A percentile compares a stretch with the other conserved stretches of the same genome.
These are phyloP conservation scores for Phytophthora agathidicida DNA, from an alignment of 352 stramenopile species.

Conservation along the genomic window DNA sequence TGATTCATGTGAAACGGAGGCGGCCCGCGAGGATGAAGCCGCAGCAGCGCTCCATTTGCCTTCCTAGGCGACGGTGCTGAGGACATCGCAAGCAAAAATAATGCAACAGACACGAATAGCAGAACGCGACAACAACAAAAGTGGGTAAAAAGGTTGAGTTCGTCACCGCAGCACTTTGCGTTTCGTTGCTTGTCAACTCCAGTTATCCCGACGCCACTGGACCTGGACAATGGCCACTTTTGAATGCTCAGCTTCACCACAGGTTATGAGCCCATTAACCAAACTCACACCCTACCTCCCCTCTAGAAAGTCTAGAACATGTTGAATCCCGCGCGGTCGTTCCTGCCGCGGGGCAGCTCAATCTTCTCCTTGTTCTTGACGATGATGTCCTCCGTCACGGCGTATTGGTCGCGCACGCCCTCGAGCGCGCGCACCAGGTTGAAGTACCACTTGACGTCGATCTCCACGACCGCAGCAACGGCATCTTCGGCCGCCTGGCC, in stretches of 20 bases:
- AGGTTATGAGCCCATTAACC: slow-evolving; percentile 5
- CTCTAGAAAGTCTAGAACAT: slow-evolving; percentile 67
- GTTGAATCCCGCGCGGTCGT: slow-evolving; percentile 72
- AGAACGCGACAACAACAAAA: background rate
- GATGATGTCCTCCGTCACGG: slow-evolving; percentile 69
- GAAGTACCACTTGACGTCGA: slow-evolving; percentile 89
- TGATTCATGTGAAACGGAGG: slow-evolving; percentile 25
- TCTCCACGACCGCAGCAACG: slow-evolving; percentile 66
- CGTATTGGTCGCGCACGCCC: slow-evolving; percentile 80
- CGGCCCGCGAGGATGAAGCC: slow-evolving; percentile 27
- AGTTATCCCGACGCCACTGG: background rate
- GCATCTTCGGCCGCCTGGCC: slow-evolving; percentile 54
- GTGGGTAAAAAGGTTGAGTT: background rate
- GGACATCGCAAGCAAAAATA: slow-evolving; percentile 15
- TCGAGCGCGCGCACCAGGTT: slow-evolving; percentile 75
- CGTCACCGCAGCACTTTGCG: slow-evolving; percentile 5
- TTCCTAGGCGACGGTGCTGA: slow-evolving; percentile 21
- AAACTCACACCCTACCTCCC: background rate
- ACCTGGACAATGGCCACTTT: background rate
- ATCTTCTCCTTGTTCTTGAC: slow-evolving; percentile 88
- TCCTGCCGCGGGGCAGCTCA: slow-evolving; percentile 65
- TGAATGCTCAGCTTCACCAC: slow-evolving; percentile 2
- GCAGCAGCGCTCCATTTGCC: slow-evolving; percentile 10
- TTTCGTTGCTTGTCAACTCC: slow-evolving; percentile 3
- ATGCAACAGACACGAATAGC: slow-evolving; percentile 19